Conservation (phyloP, 352 stramenopile species). For the Phytophthora megakarya region DNA sequence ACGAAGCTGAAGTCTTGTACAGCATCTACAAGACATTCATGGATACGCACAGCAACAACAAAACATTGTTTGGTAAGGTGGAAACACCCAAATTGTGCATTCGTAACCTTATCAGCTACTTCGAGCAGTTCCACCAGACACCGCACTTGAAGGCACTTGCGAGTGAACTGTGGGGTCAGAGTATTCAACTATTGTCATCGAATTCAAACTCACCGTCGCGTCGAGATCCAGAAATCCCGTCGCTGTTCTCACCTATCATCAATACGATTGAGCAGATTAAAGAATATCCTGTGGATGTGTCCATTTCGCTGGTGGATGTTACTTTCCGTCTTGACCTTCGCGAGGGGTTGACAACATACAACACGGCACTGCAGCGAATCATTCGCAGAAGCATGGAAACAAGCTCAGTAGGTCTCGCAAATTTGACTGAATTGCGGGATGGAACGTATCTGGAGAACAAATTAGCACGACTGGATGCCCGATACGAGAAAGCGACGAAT, state of each 20-base stretch:
- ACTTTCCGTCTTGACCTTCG: slow-evolving; percentile 71
- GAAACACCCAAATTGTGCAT: slow-evolving; percentile 58
- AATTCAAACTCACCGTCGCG: slow-evolving; percentile 32
- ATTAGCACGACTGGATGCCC: slow-evolving; percentile 51
- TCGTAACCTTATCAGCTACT: slow-evolving; percentile 69
- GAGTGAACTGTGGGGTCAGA: slow-evolving; percentile 61
- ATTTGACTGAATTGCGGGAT: slow-evolving; percentile 62
- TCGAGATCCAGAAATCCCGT: slow-evolving; percentile 6
- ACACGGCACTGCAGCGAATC: slow-evolving; percentile 64
- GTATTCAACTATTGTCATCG: slow-evolving; percentile 46
- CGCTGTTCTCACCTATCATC: slow-evolving; percentile 41
- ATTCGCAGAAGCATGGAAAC: slow-evolving; percentile 75
- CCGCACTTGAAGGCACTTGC: slow-evolving; percentile 53
- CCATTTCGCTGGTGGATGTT: slow-evolving; percentile 65
- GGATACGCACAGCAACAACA: slow-evolving; percentile 58
- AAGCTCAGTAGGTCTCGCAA: slow-evolving; percentile 52
- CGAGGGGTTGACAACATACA: slow-evolving; percentile 57
- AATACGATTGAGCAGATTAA: slow-evolving; percentile 63
- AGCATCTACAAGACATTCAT: slow-evolving; percentile 59
- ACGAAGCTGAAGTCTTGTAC: slow-evolving; percentile 54
- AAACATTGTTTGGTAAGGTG: slow-evolving; percentile 46
- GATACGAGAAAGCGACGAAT: slow-evolving; percentile 61
- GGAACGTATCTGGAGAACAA: slow-evolving; percentile 64
- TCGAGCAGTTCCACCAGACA: slow-evolving; percentile 55
- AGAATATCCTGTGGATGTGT: slow-evolving; percentile 72